Base-by-base conservation (phyloP, 352 stramenopile species). In the Phytophthora sp. region DNA sequence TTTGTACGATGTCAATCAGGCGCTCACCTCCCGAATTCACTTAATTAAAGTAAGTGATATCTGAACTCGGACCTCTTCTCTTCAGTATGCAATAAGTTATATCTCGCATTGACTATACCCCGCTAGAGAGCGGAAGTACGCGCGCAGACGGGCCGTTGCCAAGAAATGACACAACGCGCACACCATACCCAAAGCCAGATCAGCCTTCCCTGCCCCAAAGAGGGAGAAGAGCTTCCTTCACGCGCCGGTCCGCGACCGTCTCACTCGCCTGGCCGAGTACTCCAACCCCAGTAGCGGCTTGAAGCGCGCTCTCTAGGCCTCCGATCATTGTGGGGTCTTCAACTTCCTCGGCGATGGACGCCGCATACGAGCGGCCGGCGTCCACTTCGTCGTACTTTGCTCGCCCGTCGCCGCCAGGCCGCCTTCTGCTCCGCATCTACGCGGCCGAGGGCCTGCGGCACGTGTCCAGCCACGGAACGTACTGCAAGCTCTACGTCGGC, bases 401-500 rank as follows among this genome's bases (percentile, higher is more conserved):
- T 7, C 63, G 46, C 6, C 46, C 57, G n/a, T 16, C 57, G 9
- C 26, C 49, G 20, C 44, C 61, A 5, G 53, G 49, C 50, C 81
- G 85, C 12, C 69, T 93, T 47, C 69, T 93, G 26, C 71, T 93
- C 49, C 82, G 85, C 42, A 77, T 93, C 27, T 79, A 90, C 35
- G 69, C 77, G 36, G 85, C 81, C 41, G 81, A 91, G 54, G 70
- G 71, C 12, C 67, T 93, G 30, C 79, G 73, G 26, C 74, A 85
- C 47, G 81, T 90, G 50, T 87, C 82, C 35, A 88, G 72, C n/a
- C 74, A 90, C 9, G 85, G 85, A 24, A 84, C 76, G 4, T 91
- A 90, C 74, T 91, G 83, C 63, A 90, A 90, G 38, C 30, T 91
- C 39, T 89, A 87, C 57, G 70, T 93, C 15, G 79, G 75, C n/a